Conservation (phyloP, 169 alveolate genomes). For the Plasmodium gonderi region DNA sequence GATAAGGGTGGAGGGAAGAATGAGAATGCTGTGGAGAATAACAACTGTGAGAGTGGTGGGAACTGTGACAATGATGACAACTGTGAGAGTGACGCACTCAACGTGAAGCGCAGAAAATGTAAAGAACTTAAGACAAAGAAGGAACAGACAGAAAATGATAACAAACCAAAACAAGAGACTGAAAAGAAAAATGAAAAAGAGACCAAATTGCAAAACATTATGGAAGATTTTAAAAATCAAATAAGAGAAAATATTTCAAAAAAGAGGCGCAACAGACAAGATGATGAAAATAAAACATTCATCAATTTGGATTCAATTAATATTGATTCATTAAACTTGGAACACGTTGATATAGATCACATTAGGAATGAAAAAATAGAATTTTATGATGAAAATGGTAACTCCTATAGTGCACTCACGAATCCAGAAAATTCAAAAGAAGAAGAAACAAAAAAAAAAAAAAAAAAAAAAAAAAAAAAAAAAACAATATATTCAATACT, state of each 20-base stretch:
- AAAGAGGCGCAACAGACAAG: not conserved
- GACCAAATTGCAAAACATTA: not conserved
- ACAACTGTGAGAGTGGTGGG: too few relatives aligned
- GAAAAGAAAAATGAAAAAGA: not conserved
- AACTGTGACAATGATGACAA: too few relatives aligned
- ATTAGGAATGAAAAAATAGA: slow-evolving; percentile 46
- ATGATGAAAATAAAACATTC: not conserved
- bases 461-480: slow-evolving; percentile 79
- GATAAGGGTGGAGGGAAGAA: not conserved
- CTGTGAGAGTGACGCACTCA: too few relatives aligned
- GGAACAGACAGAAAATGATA: not conserved
- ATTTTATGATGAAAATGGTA: slow-evolving; percentile 11
- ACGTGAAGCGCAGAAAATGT: not conserved
- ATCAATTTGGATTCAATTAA: not conserved
- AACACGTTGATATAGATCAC: slow-evolving; percentile 3
- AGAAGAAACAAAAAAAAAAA: slow-evolving; percentile 39
- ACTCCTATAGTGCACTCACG: slow-evolving; percentile 23
- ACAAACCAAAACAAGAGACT: not conserved
- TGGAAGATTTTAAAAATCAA: not conserved
- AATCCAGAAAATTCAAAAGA: slow-evolving; percentile 59
- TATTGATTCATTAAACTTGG: slow-evolving; percentile 23
- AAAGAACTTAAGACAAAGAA: not conserved
- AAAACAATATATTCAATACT: slow-evolving; percentile 87
- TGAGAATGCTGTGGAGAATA: not conserved
- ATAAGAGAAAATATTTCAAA: not conserved